Base-by-base conservation (phyloP, 2,329 filamentous ascomycete species). In the Colletotrichum aenigma region DNA sequence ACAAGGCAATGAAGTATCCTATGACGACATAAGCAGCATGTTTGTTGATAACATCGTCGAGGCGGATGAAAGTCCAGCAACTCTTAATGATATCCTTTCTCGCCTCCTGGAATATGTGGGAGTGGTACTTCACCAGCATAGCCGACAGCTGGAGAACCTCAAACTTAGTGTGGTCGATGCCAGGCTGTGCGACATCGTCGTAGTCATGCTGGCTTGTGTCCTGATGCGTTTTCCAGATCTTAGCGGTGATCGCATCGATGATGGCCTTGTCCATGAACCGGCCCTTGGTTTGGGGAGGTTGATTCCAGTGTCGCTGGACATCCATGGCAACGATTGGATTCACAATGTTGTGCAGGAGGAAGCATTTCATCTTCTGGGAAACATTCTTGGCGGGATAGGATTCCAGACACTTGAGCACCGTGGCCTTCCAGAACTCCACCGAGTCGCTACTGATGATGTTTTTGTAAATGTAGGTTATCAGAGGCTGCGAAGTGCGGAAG, bases 11-110 rank as follows among this genome's bases (percentile, higher is more conserved):
- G 86, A 99, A 99, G 85, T 98, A 99, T 4, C 95, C 96, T 76
- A 99, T 97, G 7, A 99, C 92, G 7, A 98, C 96, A 81, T 99
- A 99, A 4, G 97, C 96, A 1, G 96, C 97, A 83, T 98, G 97
- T 84, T 99, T 99, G 88, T 98, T 99, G 87, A 99, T 98, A 73
- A 98, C 95, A 84, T 99, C 97, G 81, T 99, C 97, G n/a, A 99
- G 91, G 28, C 95, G 93, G 80, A 99, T 99, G 82, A 98, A 98
- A 21, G 96, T 98, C 97, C 97, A 99, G 4, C 96, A 96, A 84
- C 98, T 99, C 85, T 98, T 98, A 82, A 99, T 99, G 77, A 99
- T 96, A 78, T 99, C 97, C 85, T 99, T 99, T 48, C 97, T 93
- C 4, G 95, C 93, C 81, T 98, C 97, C 79, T 97, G 94, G 2